These are phyloP conservation scores for Eucalyptus curtisii DNA, from an alignment of 345 rosid species.

Conservation along the genomic window DNA sequence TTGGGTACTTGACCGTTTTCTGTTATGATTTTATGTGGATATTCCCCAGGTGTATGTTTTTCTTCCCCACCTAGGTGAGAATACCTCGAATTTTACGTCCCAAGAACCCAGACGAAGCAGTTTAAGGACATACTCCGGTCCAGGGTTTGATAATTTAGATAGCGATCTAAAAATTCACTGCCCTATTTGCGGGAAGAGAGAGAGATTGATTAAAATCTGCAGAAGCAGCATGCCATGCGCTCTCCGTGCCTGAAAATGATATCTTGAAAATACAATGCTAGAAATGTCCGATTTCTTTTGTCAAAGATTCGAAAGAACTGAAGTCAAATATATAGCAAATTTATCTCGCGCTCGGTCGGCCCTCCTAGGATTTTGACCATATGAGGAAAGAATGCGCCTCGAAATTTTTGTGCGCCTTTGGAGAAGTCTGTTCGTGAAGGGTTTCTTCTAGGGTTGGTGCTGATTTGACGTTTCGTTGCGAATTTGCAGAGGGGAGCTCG, in stretches of 20 bases:
- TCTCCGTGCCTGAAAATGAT: neutral
- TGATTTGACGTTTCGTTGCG: neutral
- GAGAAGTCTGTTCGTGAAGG: neutral
- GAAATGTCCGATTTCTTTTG: neutral
- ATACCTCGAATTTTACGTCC: no score
- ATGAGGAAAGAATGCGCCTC: neutral
- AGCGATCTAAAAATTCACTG: neutral
- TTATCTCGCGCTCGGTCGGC: neutral
- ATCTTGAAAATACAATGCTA: neutral
- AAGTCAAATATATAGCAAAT: neutral
- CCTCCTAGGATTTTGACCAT: neutral
- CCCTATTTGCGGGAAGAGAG: neutral
- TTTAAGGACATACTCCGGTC: neutral
- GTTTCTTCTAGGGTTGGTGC: neutral
- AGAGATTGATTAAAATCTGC: neutral
- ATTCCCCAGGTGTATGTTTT: no score
- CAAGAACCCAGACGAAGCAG: no score
- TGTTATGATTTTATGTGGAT: neutral
- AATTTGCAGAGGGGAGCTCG: constrained; percentile 67
- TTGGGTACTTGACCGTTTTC: neutral
- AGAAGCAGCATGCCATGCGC: neutral
- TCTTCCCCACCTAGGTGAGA: no score
- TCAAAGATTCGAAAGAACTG: neutral
- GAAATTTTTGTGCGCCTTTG: neutral
- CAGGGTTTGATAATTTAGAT: neutral